Conservation (phyloP, 129 eudicot species). For the Flaveria linearis region DNA sequence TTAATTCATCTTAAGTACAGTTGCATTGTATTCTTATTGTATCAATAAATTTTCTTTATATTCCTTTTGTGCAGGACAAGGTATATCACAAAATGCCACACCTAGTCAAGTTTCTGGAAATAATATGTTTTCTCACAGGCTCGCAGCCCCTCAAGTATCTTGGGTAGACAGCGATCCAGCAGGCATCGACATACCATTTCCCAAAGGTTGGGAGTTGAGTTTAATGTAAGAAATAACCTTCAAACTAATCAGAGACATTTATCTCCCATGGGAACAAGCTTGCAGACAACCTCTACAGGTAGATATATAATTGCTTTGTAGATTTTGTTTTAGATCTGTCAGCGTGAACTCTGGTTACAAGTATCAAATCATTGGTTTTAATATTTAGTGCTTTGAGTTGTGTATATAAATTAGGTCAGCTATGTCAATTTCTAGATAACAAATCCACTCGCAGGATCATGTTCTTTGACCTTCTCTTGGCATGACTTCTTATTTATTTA, state of each 20-base stretch:
- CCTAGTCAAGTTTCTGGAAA: slow-evolving; percentile 29
- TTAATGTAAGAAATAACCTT: slow-evolving; percentile 23
- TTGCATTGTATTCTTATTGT: not conserved
- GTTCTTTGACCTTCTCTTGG: slow-evolving; percentile 34
- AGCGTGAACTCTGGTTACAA: not conserved
- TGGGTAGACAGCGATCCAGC: slow-evolving; percentile 30
- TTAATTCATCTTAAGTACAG: not conserved
- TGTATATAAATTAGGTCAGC: slow-evolving; percentile 22
- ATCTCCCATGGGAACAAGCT: slow-evolving; percentile 32
- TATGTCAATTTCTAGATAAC: slow-evolving; percentile 27
- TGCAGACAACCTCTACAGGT: slow-evolving; percentile 40
- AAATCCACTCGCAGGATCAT: slow-evolving; percentile 16
- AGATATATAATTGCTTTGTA: slow-evolving; percentile 13
- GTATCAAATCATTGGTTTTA: slow-evolving; percentile 1
- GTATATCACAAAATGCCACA: slow-evolving; percentile 28
- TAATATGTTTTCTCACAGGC: slow-evolving; percentile 35
- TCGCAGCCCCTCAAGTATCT: slow-evolving; percentile 30
- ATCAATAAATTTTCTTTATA: not conserved
- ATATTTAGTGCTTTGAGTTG: not conserved
- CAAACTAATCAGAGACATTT: slow-evolving; percentile 31
- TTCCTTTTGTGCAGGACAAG: slow-evolving; percentile 29
- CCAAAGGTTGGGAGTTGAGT: slow-evolving; percentile 59
- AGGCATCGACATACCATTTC: slow-evolving; percentile 37
- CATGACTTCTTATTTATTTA: slow-evolving; percentile 26
- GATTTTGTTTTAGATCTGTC: not conserved